These are phyloP conservation scores for Nyssa sinensis DNA, from an alignment of 148 eudicot genomes.

Conservation along the genomic window DNA sequence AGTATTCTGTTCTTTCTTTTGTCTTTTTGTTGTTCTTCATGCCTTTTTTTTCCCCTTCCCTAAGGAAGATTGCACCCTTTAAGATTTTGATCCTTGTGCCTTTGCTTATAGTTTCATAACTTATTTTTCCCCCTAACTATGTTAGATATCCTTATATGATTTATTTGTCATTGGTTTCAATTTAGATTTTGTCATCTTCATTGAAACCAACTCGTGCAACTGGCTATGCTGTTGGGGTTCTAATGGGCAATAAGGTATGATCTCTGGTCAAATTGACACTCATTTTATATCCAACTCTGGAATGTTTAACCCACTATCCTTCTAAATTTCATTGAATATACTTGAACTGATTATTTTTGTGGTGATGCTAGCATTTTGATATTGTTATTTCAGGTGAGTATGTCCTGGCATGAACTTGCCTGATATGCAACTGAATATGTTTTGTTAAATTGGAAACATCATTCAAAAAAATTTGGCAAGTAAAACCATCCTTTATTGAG, in stretches of 20 bases:
- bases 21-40: too few species aligned
- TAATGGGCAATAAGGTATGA: conserved; percentile 67
- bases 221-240: conserved; percentile 70
- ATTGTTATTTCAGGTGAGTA: background rate
- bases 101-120: background rate
- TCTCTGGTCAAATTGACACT: conserved; percentile 2
- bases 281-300: background rate
- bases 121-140: background rate
- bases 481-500: background rate
- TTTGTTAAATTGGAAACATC: background rate
- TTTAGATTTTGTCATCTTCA: conserved; percentile 58
- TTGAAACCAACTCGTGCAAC: conserved; percentile 40
- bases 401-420: background rate
- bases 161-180: background rate
- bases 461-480: background rate
- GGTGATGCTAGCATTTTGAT: background rate
- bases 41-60: background rate
- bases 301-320: background rate
- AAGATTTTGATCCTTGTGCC: background rate
- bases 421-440: too few species aligned
- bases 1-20: too few species aligned
- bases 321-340: too few species aligned
- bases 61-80: background rate
- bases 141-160: background rate
- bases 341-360: too few species aligned